Evolutionary conservation across 202 grass and related monocot species (phyloP).

Genomic region (Brachypodium distachyon): DNA sequence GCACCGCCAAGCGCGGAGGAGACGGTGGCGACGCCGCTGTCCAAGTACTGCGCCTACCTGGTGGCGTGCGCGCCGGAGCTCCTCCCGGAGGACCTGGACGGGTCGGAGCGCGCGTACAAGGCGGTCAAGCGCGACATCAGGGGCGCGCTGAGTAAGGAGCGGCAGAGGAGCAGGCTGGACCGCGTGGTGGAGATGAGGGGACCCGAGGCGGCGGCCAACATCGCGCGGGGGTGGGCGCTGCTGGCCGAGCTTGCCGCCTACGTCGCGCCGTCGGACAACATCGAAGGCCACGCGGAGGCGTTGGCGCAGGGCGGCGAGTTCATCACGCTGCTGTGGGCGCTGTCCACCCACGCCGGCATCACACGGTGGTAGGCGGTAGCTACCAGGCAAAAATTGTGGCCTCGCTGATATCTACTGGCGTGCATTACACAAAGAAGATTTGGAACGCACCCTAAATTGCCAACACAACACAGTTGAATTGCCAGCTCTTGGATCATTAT

Average conservation of each 20-base stretch:
- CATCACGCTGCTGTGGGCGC: constrained; percentile 20
- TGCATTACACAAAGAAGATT: too few relatives aligned
- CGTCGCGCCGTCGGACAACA: constrained; percentile 12
- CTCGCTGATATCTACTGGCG: too few relatives aligned
- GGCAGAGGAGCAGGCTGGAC: background rate
- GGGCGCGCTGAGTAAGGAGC: background rate
- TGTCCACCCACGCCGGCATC: constrained; percentile 14
- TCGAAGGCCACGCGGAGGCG: background rate
- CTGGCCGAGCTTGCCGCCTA: background rate
- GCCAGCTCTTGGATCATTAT: too few relatives aligned
- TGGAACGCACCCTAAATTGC: too few relatives aligned
- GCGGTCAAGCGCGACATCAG: background rate
- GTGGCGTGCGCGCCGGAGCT: constrained; percentile 14
- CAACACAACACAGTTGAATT: too few relatives aligned
- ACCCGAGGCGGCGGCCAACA: background rate
- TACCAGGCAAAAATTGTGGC: too few relatives aligned
- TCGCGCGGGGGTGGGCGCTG: background rate
- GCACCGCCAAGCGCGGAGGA: background rate
- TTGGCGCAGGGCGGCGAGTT: constrained; percentile 1
- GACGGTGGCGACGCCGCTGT: background rate
- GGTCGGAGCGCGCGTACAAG: background rate
- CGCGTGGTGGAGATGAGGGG: background rate
- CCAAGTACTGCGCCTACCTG: constrained; percentile 7
- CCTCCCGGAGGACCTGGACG: background rate
- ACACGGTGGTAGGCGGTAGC: background rate